phyloP scores from a whole-genome alignment of 129 eudicot species.

The carrot (Daucus carota) region DH1_v3.0 NC_030381.2:1752001-1752500 shows the following conservation, averaged over 20 bases:
- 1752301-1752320: conserved; percentile 45
- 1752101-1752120: conserved; percentile 8
- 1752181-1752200: conserved; percentile 39
- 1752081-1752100: conserved; percentile 15
- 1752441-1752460: background rate
- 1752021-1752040: conserved; percentile 13
- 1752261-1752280: conserved; percentile 72
- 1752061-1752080: conserved; percentile 15
- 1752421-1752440: background rate
- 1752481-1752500: conserved; percentile 68
- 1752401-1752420: background rate
- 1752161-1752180: conserved; percentile 2
- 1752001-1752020: background rate
- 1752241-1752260: conserved; percentile 55
- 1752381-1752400: background rate
- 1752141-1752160: background rate
- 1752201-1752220: conserved; percentile 69
- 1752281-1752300: conserved; percentile 89
- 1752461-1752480: conserved; percentile 65
- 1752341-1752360: conserved; percentile 13
- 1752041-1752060: background rate
- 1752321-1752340: conserved; percentile 76
- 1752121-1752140: background rate
- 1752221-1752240: conserved; percentile 92
- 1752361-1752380: background rate